Evolutionary conservation across 148 eudicot species (phyloP), one percentile per base, ranked within the genome.

Genomic region (Silene latifolia): DNA sequence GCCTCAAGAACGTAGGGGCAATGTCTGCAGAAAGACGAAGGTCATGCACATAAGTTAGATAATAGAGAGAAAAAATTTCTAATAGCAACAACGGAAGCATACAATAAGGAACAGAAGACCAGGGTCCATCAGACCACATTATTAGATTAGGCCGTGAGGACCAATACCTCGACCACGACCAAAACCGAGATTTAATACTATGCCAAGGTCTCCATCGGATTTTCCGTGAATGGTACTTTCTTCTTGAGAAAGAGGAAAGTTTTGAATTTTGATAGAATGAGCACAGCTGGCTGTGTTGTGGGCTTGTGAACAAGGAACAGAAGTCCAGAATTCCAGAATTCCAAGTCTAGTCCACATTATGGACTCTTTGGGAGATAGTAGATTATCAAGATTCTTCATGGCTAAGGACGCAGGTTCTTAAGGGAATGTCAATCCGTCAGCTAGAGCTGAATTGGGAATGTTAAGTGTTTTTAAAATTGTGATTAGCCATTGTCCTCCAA

Each of bases 1-100:
- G 97, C 98, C 85, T 94, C 98, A 77, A 94, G 77, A 54, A 88
- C 77, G 73, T 84, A 94, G 58, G 97, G 97, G 68, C 90, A 94
- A 72, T 88, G 85, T 77, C 98, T 94, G 87, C 74, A 54, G 79
- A 65, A 77, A 71, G 44, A 60, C 51, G 67, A 7, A 66, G 35
- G 60, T n/a, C 47, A 24, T 32, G 35, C 48, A 9, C 59, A 56
- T 18, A 10, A 56, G 9, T 25, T 46, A 23, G 12, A 25, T 58
- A 76, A 20, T n/a, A n/a, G 32, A 48, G 3, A 66, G 32, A 70
- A 53, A 29, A 21, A 69, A 17, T 70, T 8, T 23, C 15, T 24
- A 44, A 18, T 25, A 44, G 57, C 24, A 4, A 72, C 20, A 65
- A 27, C n/a, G 9, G 65, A 29, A 53, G 17, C 61, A 32, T 32